These are phyloP conservation scores for Amborella trichopoda DNA, from an alignment of 164 flowering plant genomes.

Conservation along the genomic window DNA sequence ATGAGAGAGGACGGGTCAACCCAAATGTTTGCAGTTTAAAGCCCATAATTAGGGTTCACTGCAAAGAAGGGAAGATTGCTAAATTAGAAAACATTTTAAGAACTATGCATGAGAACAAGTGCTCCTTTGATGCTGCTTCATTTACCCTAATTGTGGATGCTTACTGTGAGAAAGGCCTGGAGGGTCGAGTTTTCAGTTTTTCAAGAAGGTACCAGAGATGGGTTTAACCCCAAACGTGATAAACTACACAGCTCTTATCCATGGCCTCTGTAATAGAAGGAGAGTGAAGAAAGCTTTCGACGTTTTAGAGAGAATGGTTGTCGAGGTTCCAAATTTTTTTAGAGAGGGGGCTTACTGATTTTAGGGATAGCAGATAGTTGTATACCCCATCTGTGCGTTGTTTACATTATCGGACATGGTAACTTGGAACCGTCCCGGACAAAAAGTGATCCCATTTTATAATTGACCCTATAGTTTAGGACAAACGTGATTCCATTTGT, in stretches of 20 bases:
- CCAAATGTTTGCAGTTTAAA: conserved; percentile 48
- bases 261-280: conserved; percentile 69
- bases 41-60: conserved; percentile 48
- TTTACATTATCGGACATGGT: no score
- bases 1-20: conserved; percentile 52
- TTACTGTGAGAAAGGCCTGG: conserved; percentile 40
- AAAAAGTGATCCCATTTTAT: no score
- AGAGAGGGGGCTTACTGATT: no score
- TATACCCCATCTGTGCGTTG: no score
- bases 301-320: conserved; percentile 74
- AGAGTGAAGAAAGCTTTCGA: conserved; percentile 82
- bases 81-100: conserved; percentile 64
- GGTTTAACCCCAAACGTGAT: conserved; percentile 67
- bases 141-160: conserved; percentile 41
- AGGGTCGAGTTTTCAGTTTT: conserved; percentile 39
- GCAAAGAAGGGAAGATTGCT: conserved; percentile 34
- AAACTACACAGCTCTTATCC: conserved; percentile 56
- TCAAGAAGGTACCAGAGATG: conserved; percentile 41
- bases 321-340: no score
- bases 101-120: conserved; percentile 37
- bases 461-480: no score
- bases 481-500: no score
- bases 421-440: no score
- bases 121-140: conserved; percentile 46
- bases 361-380: no score